These are phyloP conservation scores for Phytophthora meadii DNA, from an alignment of 352 stramenopile genomes.

Conservation along the genomic window DNA sequence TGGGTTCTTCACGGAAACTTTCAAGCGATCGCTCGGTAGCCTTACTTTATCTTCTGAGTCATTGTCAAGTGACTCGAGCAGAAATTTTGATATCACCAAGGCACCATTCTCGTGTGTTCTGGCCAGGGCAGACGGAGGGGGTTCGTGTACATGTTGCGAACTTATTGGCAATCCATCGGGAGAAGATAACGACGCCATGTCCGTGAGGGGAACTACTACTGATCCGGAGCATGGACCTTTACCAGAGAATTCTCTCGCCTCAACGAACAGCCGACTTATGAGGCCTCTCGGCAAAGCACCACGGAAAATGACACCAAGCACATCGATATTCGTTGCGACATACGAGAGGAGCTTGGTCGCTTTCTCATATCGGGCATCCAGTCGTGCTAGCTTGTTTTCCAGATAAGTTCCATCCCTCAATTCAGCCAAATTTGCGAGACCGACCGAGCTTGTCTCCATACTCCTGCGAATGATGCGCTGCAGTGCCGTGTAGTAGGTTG, in stretches of 20 bases:
- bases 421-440: conserved; percentile 59
- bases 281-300: conserved; percentile 63
- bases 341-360: conserved; percentile 59
- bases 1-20: conserved; percentile 69
- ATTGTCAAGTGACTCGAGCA: conserved; percentile 31
- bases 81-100: conserved; percentile 67
- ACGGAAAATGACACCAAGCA: conserved; percentile 65
- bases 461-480: conserved; percentile 74
- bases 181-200: conserved; percentile 43
- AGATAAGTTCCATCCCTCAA: conserved; percentile 66
- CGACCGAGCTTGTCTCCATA: conserved; percentile 70
- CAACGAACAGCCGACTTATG: conserved; percentile 56
- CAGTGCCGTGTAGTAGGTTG: conserved; percentile 63
- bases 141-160: conserved; percentile 2
- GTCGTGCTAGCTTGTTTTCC: conserved; percentile 52
- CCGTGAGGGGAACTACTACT: conserved; percentile 64
- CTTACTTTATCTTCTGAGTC: conserved; percentile 6
- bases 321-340: conserved; percentile 68
- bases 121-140: conserved; percentile 17
- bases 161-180: conserved; percentile 21
- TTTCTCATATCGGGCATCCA: conserved; percentile 69
- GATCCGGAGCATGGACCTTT: conserved; percentile 72
- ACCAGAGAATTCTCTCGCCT: conserved; percentile 62
- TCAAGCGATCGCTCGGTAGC: conserved; percentile 53
- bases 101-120: conserved; percentile 63